Conservation (phyloP, 768 basidiomycete species). For the Termitomyces bulborhizus region DNA sequence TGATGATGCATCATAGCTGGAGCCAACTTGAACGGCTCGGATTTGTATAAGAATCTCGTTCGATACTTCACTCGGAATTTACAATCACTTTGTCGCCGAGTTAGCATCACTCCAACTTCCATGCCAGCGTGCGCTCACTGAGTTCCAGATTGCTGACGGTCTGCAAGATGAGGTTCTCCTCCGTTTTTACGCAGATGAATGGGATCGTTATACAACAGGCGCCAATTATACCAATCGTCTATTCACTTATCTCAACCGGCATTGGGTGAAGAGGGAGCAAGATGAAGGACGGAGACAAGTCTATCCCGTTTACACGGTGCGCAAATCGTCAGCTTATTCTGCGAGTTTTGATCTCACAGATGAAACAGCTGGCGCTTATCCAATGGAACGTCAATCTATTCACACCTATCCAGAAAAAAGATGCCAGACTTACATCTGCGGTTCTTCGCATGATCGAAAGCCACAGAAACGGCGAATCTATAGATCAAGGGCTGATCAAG, state of each 20-base stretch:
- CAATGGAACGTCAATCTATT: constrained; percentile 96
- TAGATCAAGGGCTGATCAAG: constrained; percentile 90
- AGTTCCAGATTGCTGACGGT: constrained; percentile 60
- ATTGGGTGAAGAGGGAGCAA: constrained; percentile 98
- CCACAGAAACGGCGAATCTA: constrained; percentile 90
- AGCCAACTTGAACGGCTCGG: constrained; percentile 94
- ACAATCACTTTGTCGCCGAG: constrained; percentile 47
- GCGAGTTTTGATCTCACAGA: constrained; percentile 1
- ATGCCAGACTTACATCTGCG: constrained; percentile 79
- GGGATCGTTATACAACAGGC: constrained; percentile 95
- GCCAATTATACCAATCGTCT: constrained; percentile 96
- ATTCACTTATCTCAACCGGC: constrained; percentile 96
- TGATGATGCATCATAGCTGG: constrained; percentile 50
- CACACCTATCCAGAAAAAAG: constrained; percentile 75
- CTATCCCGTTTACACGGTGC: constrained; percentile 92
- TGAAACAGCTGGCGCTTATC: constrained; percentile 76
- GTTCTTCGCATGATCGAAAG: constrained; percentile 86
- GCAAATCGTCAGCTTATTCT: constrained; percentile 15
- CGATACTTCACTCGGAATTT: constrained; percentile 86
- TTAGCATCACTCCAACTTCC: constrained; percentile 2
- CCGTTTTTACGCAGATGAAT: constrained; percentile 87
- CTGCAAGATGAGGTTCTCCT: constrained; percentile 85
- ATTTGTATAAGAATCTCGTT: constrained; percentile 93
- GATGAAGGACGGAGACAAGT: constrained; percentile 95
- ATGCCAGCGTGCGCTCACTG: constrained; percentile 8